phyloP scores from a whole-genome alignment of 257 asterid species.

The Handroanthus guayacan region DNA sequence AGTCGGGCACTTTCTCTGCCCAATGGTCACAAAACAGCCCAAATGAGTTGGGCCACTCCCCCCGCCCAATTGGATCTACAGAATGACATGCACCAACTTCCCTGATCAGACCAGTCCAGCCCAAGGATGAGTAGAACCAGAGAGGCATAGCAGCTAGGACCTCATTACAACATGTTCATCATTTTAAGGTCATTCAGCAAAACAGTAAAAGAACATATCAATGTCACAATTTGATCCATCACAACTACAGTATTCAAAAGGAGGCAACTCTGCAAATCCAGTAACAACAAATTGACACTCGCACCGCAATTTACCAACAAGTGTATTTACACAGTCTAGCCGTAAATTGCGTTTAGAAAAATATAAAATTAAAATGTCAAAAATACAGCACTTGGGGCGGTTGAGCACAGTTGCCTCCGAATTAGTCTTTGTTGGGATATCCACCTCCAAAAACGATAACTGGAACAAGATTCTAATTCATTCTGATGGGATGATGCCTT shows the following conservation, averaged over 20 bases:
- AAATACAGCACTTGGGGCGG: conserved; percentile 31
- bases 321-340: conserved; percentile 35
- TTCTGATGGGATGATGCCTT: conserved; percentile 16
- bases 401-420: conserved; percentile 39
- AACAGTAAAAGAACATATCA: background rate
- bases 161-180: background rate
- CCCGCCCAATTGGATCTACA: no score
- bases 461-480: conserved; percentile 35
- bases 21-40: no score
- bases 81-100: no score
- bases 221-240: conserved; percentile 25
- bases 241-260: background rate
- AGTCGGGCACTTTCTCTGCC: no score
- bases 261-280: conserved; percentile 38
- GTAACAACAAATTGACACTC: conserved; percentile 28
- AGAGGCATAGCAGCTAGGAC: background rate
- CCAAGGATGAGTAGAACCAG: no score
- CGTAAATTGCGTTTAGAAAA: conserved; percentile 30
- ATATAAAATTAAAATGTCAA: background rate
- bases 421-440: conserved; percentile 24
- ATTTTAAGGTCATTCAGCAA: background rate
- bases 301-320: conserved; percentile 37
- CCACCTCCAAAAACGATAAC: conserved; percentile 34
- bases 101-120: no score
- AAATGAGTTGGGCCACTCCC: no score